Percentiles rank a stretch among this genome's conserved stretches.
Evolutionary conservation across 352 stramenopile species (phyloP).

Genomic region (Elongisporangium anandrum): DNA sequence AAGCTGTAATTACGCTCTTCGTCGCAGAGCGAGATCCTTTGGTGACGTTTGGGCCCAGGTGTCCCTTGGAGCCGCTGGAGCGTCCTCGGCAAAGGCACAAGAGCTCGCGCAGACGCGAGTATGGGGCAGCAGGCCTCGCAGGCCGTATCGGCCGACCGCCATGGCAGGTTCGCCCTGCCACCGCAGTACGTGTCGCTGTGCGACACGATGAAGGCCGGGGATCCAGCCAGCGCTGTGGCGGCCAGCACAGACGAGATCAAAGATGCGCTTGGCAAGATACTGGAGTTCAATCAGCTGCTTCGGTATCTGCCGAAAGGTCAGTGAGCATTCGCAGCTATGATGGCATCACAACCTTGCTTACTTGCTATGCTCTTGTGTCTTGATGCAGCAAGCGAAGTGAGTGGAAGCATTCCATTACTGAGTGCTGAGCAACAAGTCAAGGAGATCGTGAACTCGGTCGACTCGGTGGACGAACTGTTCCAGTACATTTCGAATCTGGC

Average conservation of each 20-base stretch:
- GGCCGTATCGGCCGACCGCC: constrained; percentile 10
- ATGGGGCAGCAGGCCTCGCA: constrained; percentile 67
- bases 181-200: constrained; percentile 53
- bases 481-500: constrained; percentile 72
- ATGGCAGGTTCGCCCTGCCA: constrained; percentile 21
- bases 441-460: constrained; percentile 67
- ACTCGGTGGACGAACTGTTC: constrained; percentile 78
- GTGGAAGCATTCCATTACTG: constrained; percentile 11
- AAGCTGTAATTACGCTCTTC: not conserved
- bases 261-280: constrained; percentile 59
- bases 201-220: constrained; percentile 49
- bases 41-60: not conserved
- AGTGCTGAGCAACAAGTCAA: constrained; percentile 62
- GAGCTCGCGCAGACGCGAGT: not conserved
- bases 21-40: not conserved
- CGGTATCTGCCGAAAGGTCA: constrained; percentile 56
- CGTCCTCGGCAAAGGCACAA: not conserved
- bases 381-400: constrained; percentile 45
- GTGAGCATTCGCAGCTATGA: not conserved
- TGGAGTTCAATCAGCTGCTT: constrained; percentile 57
- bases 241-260: constrained; percentile 48
- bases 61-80: not conserved
- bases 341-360: not conserved
- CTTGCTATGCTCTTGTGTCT: constrained; percentile 1
- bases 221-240: constrained; percentile 23